These are phyloP conservation scores for Arctium minus DNA, from an alignment of 129 eudicot species.

Conservation along the genomic window DNA sequence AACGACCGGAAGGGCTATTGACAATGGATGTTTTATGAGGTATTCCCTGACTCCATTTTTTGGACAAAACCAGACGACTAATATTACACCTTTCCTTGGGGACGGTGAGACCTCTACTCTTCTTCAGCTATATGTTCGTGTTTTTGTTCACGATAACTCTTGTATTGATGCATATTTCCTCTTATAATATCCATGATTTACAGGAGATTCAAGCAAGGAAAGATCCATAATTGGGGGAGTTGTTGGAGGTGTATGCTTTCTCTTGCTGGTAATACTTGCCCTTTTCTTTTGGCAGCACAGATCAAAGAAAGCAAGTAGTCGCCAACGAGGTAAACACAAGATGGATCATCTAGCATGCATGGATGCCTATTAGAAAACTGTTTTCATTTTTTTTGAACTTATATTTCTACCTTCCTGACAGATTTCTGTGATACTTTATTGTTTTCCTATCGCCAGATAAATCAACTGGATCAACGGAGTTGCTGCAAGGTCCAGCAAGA, in stretches of 20 bases:
- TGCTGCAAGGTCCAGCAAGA: constrained; percentile 55
- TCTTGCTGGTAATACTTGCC: constrained; percentile 29
- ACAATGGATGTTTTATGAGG: constrained; percentile 54
- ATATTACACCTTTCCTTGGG: constrained; percentile 37
- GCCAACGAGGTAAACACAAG: constrained; percentile 36
- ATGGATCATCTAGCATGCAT: neutral
- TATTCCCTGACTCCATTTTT: constrained; percentile 47
- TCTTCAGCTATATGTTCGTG: neutral
- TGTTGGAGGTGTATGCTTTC: constrained; percentile 50
- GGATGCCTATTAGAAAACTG: neutral
- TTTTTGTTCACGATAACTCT: neutral
- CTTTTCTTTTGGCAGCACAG: constrained; percentile 18
- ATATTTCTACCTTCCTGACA: neutral
- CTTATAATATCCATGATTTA: neutral
- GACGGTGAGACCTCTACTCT: constrained; percentile 28
- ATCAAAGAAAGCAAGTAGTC: constrained; percentile 25
- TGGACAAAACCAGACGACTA: constrained; percentile 24
- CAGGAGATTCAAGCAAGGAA: constrained; percentile 45
- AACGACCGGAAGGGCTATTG: constrained; percentile 43
- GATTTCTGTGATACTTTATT: neutral
- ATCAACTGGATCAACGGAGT: constrained; percentile 46
- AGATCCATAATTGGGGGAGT: constrained; percentile 30
- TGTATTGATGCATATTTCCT: neutral
- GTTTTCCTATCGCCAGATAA: constrained; percentile 25
- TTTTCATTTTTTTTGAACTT: neutral